phyloP scores from a whole-genome alignment of 257 asterid genomes.

The Przewalskia tangutica region DNA sequence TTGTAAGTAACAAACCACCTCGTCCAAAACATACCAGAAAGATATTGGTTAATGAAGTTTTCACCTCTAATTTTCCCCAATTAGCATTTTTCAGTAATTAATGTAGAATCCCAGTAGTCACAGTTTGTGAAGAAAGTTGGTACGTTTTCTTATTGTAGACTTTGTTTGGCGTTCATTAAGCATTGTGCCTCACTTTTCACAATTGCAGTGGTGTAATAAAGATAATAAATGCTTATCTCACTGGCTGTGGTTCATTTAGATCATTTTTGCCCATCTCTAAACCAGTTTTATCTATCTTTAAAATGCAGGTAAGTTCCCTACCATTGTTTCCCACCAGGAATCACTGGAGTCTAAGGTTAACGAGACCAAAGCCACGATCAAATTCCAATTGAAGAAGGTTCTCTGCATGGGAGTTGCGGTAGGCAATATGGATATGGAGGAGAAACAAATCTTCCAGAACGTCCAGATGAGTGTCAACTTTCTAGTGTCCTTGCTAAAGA shows the following conservation, averaged over 20 bases:
- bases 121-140: background rate
- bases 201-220: background rate
- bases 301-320: constrained; percentile 9
- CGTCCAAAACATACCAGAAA: background rate
- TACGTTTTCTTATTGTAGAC: background rate
- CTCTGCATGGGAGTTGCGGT: constrained; percentile 15
- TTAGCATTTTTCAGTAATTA: background rate
- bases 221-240: background rate
- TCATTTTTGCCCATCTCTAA: background rate
- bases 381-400: constrained; percentile 12
- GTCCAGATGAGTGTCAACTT: constrained; percentile 12
- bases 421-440: constrained; percentile 8
- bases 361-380: constrained; percentile 8
- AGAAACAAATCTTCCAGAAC: constrained; percentile 10
- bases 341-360: constrained; percentile 6
- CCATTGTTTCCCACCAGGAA: constrained; percentile 6
- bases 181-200: background rate
- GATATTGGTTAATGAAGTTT: background rate
- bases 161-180: background rate
- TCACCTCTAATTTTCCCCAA: background rate
- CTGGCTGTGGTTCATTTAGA: background rate
- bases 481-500: constrained; percentile 9
- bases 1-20: background rate
- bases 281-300: background rate
- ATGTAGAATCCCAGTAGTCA: background rate